Conservation (phyloP, 2,329 filamentous ascomycete genomes). For the Fusarium algeriense region DNA sequence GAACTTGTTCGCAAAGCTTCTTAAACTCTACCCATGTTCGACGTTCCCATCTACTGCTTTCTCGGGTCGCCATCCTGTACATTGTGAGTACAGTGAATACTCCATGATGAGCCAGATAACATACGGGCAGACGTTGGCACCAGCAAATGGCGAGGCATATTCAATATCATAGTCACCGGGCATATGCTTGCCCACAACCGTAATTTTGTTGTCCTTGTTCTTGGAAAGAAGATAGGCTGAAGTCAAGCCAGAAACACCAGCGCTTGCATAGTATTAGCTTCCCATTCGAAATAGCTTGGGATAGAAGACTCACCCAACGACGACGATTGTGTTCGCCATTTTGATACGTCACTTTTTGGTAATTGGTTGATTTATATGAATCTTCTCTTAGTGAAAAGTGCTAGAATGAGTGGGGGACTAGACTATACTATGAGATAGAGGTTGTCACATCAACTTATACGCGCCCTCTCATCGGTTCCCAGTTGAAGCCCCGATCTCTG, state of each 20-base stretch:
- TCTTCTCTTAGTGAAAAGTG: not conserved
- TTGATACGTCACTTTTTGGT: not conserved
- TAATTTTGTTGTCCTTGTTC: constrained; percentile 64
- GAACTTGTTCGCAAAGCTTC: constrained; percentile 71
- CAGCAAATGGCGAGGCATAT: constrained; percentile 91
- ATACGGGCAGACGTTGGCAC: constrained; percentile 82
- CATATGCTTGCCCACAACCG: constrained; percentile 87
- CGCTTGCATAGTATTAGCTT: constrained; percentile 47
- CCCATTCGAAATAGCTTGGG: not conserved
- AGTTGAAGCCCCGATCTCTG: constrained; percentile 35
- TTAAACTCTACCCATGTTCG: constrained; percentile 74
- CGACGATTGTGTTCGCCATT: constrained; percentile 51
- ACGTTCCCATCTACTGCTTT: constrained; percentile 68
- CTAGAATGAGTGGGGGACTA: not conserved
- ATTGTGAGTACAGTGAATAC: not conserved
- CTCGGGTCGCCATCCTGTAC: constrained; percentile 58
- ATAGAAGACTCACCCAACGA: constrained; percentile 50
- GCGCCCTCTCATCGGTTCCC: constrained; percentile 10
- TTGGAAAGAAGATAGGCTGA: constrained; percentile 63
- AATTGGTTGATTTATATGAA: not conserved
- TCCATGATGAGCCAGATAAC: constrained; percentile 47
- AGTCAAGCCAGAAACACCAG: constrained; percentile 66
- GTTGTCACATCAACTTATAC: constrained; percentile 19
- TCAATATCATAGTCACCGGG: constrained; percentile 93
- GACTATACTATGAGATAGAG: constrained; percentile 4